Evolutionary conservation across 2,329 filamentous ascomycete species (phyloP), one percentile per base, ranked within the genome.

Genomic region (Sporothrix euskadiensis): DNA sequence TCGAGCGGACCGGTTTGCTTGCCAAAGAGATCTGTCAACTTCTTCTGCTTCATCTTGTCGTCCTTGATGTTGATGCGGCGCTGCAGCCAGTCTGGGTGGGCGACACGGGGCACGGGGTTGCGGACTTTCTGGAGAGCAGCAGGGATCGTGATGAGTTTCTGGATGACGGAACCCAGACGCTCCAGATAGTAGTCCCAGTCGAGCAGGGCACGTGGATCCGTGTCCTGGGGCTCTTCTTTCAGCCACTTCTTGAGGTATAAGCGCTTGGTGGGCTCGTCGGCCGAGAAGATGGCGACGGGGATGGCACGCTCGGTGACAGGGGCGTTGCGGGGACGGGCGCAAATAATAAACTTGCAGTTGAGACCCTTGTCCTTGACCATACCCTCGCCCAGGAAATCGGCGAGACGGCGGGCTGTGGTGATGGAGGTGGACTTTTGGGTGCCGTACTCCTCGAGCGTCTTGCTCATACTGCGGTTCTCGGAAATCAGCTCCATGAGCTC

Each of bases 271-370:
- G 89, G 88, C 73, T 94, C 91, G 73, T 98, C 95, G 0, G 96
- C 94, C 0, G 96, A 98, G 82, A 99, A 98, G 75, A 99, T 99
- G 26, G 96, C 94, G 5, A 99, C 94, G 0, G 96, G 96, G 74
- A 99, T 89, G 30, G 96, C 96, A 78, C 96, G 88, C 77, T 99
- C 97, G 0, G 96, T 99, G 75, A 99, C 94, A 1, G 96, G 95
- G 0, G 95, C 93, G 79, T 93, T 93, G 79, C 90, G 92, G 4
- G 96, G 96, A 76, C 88, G 89, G 16, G 94, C 88, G 70, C 94
- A 97, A 79, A 99, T 98, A 81, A 99, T 98, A 82, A 98, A 99
- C 83, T 98, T 98, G 90, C 96, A 99, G 84, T 99, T 99, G 78
- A 99, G 82, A 3, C 96, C 96, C 82, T 98, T 99, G 83, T 99